These are phyloP conservation scores for Turnera subulata DNA, from an alignment of 345 rosid genomes.

Conservation along the genomic window DNA sequence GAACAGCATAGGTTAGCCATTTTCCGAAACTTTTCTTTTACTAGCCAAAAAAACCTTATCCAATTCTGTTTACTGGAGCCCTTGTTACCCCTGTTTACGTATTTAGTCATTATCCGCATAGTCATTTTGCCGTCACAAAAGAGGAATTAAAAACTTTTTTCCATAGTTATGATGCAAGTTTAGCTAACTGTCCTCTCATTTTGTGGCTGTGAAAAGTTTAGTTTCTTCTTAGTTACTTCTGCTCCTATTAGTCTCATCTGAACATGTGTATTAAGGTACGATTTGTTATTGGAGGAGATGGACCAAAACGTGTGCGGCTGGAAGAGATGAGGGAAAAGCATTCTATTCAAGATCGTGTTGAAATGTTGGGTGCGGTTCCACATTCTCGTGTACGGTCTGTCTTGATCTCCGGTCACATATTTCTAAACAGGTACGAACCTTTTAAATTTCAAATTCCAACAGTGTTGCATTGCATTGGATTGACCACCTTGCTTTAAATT, in stretches of 20 bases:
- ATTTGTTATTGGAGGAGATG: constrained; percentile 92
- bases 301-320: constrained; percentile 82
- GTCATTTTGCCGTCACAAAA: too few relatives aligned
- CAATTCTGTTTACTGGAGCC: too few relatives aligned
- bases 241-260: constrained; percentile 10
- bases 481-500: neutral
- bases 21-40: neutral
- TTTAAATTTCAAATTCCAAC: neutral
- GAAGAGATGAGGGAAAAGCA: constrained; percentile 98
- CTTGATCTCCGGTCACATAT: constrained; percentile 78
- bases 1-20: neutral
- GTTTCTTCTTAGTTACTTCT: neutral
- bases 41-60: neutral
- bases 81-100: too few relatives aligned
- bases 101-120: too few relatives aligned
- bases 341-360: constrained; percentile 92
- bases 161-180: too few relatives aligned
- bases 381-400: constrained; percentile 85
- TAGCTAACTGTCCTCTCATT: too few relatives aligned
- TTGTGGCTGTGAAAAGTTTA: neutral
- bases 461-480: neutral
- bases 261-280: constrained; percentile 50
- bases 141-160: too few relatives aligned
- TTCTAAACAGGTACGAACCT: constrained; percentile 63
- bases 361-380: constrained; percentile 90